These are phyloP conservation scores for Fusarium sublunatum DNA, from an alignment of 2,329 filamentous ascomycete genomes.

Conservation along the genomic window DNA sequence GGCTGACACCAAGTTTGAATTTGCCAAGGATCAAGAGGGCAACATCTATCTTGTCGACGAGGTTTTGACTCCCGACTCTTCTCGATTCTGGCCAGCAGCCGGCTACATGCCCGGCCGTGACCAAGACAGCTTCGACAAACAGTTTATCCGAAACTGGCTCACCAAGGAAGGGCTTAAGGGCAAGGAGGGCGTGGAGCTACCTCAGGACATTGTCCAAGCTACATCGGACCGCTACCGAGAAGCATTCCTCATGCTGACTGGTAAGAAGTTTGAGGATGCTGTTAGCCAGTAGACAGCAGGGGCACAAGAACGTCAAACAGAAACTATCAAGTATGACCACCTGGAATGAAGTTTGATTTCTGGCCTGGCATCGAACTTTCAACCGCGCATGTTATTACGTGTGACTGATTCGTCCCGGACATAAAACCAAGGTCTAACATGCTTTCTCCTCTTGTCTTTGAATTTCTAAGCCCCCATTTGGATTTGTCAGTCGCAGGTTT, in stretches of 20 bases:
- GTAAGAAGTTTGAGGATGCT: constrained; percentile 57
- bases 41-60: constrained; percentile 46
- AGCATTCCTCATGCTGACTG: constrained; percentile 75
- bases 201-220: constrained; percentile 75
- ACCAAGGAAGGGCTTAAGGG: constrained; percentile 69
- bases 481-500: constrained; percentile 7
- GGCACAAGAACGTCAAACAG: neutral
- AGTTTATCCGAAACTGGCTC: constrained; percentile 84
- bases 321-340: constrained; percentile 10
- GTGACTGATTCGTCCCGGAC: neutral
- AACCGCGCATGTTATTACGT: neutral
- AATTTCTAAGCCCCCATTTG: constrained; percentile 5
- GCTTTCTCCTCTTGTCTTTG: constrained; percentile 13
- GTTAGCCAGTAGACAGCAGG: constrained; percentile 22
- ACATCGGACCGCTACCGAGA: constrained; percentile 79
- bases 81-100: constrained; percentile 84
- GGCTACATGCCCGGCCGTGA: constrained; percentile 69
- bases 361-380: constrained; percentile 9
- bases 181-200: constrained; percentile 63
- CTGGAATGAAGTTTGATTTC: constrained; percentile 32
- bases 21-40: constrained; percentile 44
- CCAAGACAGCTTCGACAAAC: constrained; percentile 90
- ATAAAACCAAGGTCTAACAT: neutral
- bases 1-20: constrained; percentile 46
- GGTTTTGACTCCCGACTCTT: constrained; percentile 65